These are phyloP conservation scores for Galeopsis tetrahit DNA, from an alignment of 257 asterid species.

Conservation along the genomic window DNA sequence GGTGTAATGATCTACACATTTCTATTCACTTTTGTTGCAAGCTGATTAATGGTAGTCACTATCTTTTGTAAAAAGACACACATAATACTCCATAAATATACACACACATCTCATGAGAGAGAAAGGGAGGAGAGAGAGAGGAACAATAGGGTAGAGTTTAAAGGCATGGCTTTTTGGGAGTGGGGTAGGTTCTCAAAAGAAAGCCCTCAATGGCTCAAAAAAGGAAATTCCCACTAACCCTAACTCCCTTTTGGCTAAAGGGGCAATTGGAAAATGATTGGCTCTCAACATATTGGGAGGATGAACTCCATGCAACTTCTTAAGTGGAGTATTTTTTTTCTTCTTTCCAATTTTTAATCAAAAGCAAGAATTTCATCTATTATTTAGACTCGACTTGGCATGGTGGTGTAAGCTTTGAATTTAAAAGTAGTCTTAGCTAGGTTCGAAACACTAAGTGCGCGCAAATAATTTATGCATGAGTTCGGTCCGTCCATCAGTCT, in stretches of 20 bases:
- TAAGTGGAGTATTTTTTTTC: slow-evolving; percentile 35
- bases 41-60: slow-evolving; percentile 27
- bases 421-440: too few species aligned
- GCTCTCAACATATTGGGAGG: slow-evolving; percentile 52
- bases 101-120: background rate
- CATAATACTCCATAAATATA: slow-evolving; percentile 7
- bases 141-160: slow-evolving; percentile 36
- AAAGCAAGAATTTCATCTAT: slow-evolving; percentile 30
- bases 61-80: slow-evolving; percentile 31
- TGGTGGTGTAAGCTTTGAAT: too few species aligned
- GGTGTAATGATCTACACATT: slow-evolving; percentile 36
- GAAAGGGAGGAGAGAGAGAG: slow-evolving; percentile 10
- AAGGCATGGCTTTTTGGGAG: slow-evolving; percentile 46
- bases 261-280: slow-evolving; percentile 48
- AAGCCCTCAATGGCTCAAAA: slow-evolving; percentile 41
- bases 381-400: too few species aligned
- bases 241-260: slow-evolving; percentile 46
- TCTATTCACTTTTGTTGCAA: slow-evolving; percentile 37
- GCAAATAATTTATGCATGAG: too few species aligned
- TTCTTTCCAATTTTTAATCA: slow-evolving; percentile 28
- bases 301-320: slow-evolving; percentile 48
- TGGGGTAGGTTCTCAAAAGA: slow-evolving; percentile 41
- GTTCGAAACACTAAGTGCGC: too few species aligned
- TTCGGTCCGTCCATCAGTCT: too few species aligned
- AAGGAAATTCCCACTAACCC: slow-evolving; percentile 83